A percentile compares a stretch with the other conserved stretches of the same genome.
Evolutionary conservation across 768 basidiomycete genomes (phyloP).

Genomic region (Psilocybe subaeruginosa): DNA sequence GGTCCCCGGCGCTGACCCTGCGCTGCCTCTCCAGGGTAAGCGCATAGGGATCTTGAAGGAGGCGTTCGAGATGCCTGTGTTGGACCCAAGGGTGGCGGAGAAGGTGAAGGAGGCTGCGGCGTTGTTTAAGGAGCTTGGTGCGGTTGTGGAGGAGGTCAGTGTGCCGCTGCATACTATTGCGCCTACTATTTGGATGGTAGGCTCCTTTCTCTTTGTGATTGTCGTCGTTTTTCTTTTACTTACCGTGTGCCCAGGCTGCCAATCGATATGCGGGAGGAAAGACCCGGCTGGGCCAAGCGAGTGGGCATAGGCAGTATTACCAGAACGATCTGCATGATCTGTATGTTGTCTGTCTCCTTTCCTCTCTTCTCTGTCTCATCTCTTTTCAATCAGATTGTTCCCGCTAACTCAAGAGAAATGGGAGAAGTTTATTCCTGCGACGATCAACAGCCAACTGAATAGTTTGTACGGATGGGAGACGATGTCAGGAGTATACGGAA

Average conservation of each 20-base stretch:
- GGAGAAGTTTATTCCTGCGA: conserved; percentile 24
- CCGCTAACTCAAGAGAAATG: conserved; percentile 24
- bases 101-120: conserved; percentile 35
- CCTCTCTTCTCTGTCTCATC: neutral
- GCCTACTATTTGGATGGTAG: conserved; percentile 25
- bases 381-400: conserved; percentile 10
- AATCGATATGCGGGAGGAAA: conserved; percentile 22
- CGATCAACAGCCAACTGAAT: conserved; percentile 23
- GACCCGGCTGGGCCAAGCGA: conserved; percentile 20
- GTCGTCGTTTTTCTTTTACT: neutral
- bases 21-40: conserved; percentile 32
- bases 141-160: conserved; percentile 41
- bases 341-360: conserved; percentile 3
- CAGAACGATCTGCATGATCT: conserved; percentile 21
- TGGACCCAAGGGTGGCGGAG: conserved; percentile 37
- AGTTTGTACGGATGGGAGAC: conserved; percentile 22
- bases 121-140: conserved; percentile 39
- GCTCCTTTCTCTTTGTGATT: neutral
- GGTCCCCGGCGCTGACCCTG: conserved; percentile 26
- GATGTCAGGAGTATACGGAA: conserved; percentile 21
- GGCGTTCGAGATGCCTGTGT: conserved; percentile 31
- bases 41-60: conserved; percentile 45
- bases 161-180: conserved; percentile 38
- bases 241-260: conserved; percentile 8
- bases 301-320: conserved; percentile 23